Percentiles rank a stretch among this genome's conserved stretches.
Evolutionary conservation across 2,329 filamentous ascomycete genomes (phyloP).

Genomic region (Penicillium janthinellum): DNA sequence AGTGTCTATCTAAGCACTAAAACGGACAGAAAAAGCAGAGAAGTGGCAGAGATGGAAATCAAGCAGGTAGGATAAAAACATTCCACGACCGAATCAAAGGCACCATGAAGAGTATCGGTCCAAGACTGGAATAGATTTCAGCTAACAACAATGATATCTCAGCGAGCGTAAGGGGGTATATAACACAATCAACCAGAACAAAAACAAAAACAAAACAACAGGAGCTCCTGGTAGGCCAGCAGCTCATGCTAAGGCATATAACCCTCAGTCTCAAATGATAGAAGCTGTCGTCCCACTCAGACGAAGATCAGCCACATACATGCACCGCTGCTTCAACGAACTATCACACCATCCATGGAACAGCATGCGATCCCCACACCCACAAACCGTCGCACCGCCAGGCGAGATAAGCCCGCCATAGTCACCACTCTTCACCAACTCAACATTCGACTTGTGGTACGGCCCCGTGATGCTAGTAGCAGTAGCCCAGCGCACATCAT

Average conservation of each 20-base stretch:
- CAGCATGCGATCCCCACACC: constrained; percentile 36
- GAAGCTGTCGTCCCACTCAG: constrained; percentile 22
- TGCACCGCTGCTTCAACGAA: constrained; percentile 27
- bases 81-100: too few species aligned
- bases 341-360: constrained; percentile 36
- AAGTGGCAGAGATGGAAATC: too few species aligned
- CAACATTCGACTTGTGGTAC: constrained; percentile 37
- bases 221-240: background rate
- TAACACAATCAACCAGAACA: background rate
- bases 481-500: constrained; percentile 64
- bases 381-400: constrained; percentile 36
- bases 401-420: constrained; percentile 32
- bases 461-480: constrained; percentile 42
- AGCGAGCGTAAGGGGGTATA: constrained; percentile 5
- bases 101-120: background rate
- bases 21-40: too few species aligned
- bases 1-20: too few species aligned
- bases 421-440: constrained; percentile 40
- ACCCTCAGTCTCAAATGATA: constrained; percentile 14
- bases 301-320: constrained; percentile 32
- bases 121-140: background rate
- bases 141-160: background rate
- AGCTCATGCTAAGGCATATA: background rate
- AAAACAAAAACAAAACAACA: background rate
- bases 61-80: too few species aligned